phyloP scores from a whole-genome alignment of 73 alveolate species.

The Tetrahymena malaccensis region DNA sequence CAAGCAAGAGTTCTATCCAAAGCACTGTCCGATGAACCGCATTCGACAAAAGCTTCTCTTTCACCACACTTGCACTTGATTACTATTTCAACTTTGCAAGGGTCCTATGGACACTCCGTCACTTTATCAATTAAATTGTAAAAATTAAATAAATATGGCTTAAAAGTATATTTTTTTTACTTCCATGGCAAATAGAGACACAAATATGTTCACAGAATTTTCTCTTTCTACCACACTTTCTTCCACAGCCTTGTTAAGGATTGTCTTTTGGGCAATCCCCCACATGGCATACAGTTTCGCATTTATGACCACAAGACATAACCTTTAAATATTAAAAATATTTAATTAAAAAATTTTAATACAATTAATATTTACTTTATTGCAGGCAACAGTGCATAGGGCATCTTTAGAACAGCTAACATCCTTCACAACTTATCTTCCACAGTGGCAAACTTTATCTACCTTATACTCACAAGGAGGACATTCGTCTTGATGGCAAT shows the following conservation, averaged over 20 bases:
- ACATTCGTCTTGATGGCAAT: constrained; percentile 67
- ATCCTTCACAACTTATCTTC: constrained; percentile 31
- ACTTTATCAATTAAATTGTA: not conserved
- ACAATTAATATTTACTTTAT: constrained; percentile 40
- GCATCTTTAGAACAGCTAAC: constrained; percentile 54
- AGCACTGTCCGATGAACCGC: constrained; percentile 36
- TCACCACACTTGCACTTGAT: constrained; percentile 57
- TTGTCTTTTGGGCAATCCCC: not conserved
- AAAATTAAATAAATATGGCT: too few relatives aligned
- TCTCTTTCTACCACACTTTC: not conserved
- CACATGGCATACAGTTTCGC: constrained; percentile 64
- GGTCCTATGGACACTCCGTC: constrained; percentile 48
- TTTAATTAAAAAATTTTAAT: constrained; percentile 53
- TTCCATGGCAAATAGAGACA: not conserved
- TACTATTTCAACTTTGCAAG: constrained; percentile 65
- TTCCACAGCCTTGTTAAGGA: not conserved
- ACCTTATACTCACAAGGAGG: constrained; percentile 64
- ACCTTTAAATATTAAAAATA: not conserved
- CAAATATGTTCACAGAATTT: not conserved
- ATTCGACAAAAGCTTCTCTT: constrained; percentile 40
- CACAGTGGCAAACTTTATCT: constrained; percentile 58
- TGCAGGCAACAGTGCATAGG: constrained; percentile 53
- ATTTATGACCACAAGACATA: constrained; percentile 56
- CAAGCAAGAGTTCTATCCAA: constrained; percentile 29
- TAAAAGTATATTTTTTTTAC: not conserved